Evolutionary conservation across 1,284 basidiomycete species (phyloP), one percentile per base, ranked within the genome.

Genomic region (Apiotrichum montevideense): DNA sequence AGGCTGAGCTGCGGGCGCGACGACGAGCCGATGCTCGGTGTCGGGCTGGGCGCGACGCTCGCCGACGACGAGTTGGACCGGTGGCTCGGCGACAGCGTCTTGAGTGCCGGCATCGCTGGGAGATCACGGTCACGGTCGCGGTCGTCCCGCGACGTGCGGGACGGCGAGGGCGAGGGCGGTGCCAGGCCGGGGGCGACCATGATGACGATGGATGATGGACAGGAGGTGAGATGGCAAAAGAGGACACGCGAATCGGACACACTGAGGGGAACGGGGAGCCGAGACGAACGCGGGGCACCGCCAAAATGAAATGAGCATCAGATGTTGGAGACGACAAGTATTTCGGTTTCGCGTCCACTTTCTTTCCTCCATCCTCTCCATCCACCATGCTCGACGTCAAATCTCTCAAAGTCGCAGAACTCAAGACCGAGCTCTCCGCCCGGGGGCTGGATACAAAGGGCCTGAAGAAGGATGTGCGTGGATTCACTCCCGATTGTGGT

Each of bases 381-480:
- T 13, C 8, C 37, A 39, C 13, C 37, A 49, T 35, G 13, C 50
- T 50, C 35, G 53, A 59, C 54, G 46, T 63, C 46, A 40, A 46
- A 8, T 37, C 48, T 0, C 65, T 75, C 52, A 73, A 73, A 51
- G 73, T 75, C 13, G 69, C 66, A 35, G 74, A 77, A 54, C 68
- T 77, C 52, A 71, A 72, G 57, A 70, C 70, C 11, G 72, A 77
- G 62, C 68, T 77, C n/a, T 51, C 64, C 1, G 69, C 68, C 42
- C 56, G 74, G 4, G 72, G 69, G 1, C 62, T 76, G 3, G 62
- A 67, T 3, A 68, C 68, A 5, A 69, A 64, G 37, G 71, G 73
- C 1, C 56, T 74, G 3, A 77, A 77, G 63, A 73, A 73, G 58
- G 73, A 74, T 45, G 74, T 74, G 46, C 62, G 72, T 69, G 11